Evolutionary conservation across 768 basidiomycete genomes (phyloP), one percentile per base, ranked within the genome.

Genomic region (Rhodotorula paludigena): DNA sequence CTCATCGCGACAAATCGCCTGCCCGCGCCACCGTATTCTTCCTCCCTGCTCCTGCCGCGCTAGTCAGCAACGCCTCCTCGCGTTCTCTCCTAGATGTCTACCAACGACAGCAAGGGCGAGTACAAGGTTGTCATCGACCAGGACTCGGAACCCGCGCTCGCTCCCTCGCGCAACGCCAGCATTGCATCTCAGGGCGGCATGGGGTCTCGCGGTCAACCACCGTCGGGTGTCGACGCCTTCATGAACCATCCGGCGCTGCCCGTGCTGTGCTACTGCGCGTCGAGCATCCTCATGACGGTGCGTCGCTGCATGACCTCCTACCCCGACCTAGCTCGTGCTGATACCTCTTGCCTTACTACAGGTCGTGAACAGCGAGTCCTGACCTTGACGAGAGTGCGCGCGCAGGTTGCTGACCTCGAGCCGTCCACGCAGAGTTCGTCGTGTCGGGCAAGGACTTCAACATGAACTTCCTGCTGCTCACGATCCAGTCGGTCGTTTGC

Each of bases 271-370:
- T 98, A 97, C 78, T 98, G 96, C 76, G 66, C 89, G 21, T 90
- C 93, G 2, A 92, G 90, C 1, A 94, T 98, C 72, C 79, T 93
- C 55, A 99, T 99, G 96, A 99, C 96, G 0, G 83, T 98, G 18
- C 23, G 66, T 30, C 9, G 8, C 16, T 45, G 21, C 35, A 5
- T 2, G 20, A 9, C 7, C 23, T 28, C 25, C 49, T 30, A 10
- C 35, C 32, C 33, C 21, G 32, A 25, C 30, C 30, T 11, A 10
- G 8, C 28, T 47, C 44, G 5, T 18, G 2, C 51, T n/a, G n/a
- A n/a, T n/a, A n/a, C n/a, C n/a, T n/a, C n/a, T n/a, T 20, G 12
- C 28, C 38, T 41, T 12, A n/a, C 48, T 15, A 20, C 57, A 56
- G 63, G 58, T 68, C 36, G 60, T 65, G 32, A 59, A 36, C 30